Conservation (phyloP, 139 green algal genomes). For the Chlorella sp. region DNA sequence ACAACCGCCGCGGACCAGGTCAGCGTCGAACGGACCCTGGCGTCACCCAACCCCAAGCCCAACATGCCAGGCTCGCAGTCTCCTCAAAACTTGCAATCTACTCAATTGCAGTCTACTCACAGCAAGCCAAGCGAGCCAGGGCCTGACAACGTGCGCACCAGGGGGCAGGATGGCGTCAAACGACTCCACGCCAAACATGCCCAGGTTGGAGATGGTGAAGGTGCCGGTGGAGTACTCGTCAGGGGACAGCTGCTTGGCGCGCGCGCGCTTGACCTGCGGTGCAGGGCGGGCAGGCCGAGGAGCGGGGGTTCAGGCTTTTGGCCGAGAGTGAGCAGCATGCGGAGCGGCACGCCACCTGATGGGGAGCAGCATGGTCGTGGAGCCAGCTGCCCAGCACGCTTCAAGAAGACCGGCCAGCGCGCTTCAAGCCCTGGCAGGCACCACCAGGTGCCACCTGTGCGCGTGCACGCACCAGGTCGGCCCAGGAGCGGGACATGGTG, state of each 20-base stretch:
- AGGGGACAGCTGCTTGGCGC: constrained; percentile 90
- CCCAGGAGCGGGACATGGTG: constrained; percentile 85
- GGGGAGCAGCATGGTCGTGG: no score
- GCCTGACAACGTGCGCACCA: constrained; percentile 46
- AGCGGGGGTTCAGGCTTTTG: not conserved
- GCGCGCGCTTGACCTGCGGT: constrained; percentile 90
- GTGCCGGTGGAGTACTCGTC: constrained; percentile 89
- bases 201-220: constrained; percentile 99
- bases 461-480: constrained; percentile 60
- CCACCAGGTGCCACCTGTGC: not conserved
- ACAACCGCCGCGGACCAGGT: no score
- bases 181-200: constrained; percentile 96
- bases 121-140: no score
- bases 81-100: no score
- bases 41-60: not conserved
- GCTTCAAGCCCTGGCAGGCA: not conserved
- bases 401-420: no score
- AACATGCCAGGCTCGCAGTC: not conserved
- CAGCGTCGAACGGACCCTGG: not conserved
- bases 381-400: no score
- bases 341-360: no score
- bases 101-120: no score
- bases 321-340: no score
- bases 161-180: constrained; percentile 98
- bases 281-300: not conserved